Evolutionary conservation across 2,329 filamentous ascomycete species (phyloP).

Genomic region (Aspergillus pseudonomiae): DNA sequence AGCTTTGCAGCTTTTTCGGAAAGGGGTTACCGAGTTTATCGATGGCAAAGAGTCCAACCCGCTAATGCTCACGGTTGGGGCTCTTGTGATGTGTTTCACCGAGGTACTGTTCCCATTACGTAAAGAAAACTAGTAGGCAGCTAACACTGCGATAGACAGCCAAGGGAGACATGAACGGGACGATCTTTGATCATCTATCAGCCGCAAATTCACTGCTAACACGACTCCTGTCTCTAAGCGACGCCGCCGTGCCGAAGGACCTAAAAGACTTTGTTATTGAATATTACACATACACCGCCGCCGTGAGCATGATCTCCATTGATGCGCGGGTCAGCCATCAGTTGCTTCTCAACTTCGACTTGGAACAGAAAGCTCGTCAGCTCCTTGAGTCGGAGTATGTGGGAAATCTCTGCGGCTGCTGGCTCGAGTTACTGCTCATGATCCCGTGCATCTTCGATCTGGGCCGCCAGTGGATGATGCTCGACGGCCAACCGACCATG

Average conservation of each 20-base stretch:
- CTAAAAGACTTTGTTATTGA: slow-evolving; percentile 52
- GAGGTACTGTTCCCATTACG: slow-evolving; percentile 40
- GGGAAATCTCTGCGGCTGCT: slow-evolving; percentile 36
- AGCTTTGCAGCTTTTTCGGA: slow-evolving; percentile 32
- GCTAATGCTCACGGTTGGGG: slow-evolving; percentile 49
- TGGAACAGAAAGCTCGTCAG: slow-evolving; percentile 43
- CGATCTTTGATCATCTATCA: slow-evolving; percentile 51
- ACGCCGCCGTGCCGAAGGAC: slow-evolving; percentile 38
- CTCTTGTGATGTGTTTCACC: slow-evolving; percentile 51
- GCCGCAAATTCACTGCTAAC: slow-evolving; percentile 49
- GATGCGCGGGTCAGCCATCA: slow-evolving; percentile 34
- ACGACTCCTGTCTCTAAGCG: slow-evolving; percentile 38
- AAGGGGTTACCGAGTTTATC: slow-evolving; percentile 34
- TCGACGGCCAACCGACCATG: slow-evolving; percentile 26
- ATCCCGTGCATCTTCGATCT: slow-evolving; percentile 37
- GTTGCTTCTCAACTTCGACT: slow-evolving; percentile 43
- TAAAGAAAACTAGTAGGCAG: neutral
- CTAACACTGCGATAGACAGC: slow-evolving; percentile 36
- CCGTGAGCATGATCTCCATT: slow-evolving; percentile 53
- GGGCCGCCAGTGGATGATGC: slow-evolving; percentile 38
- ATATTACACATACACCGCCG: slow-evolving; percentile 53
- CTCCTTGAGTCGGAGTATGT: slow-evolving; percentile 31
- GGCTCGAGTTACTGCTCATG: slow-evolving; percentile 33
- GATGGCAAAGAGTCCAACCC: slow-evolving; percentile 35
- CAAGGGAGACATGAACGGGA: slow-evolving; percentile 51